Base-by-base conservation (phyloP, 345 rosid species). In the Pistacia vera region DNA sequence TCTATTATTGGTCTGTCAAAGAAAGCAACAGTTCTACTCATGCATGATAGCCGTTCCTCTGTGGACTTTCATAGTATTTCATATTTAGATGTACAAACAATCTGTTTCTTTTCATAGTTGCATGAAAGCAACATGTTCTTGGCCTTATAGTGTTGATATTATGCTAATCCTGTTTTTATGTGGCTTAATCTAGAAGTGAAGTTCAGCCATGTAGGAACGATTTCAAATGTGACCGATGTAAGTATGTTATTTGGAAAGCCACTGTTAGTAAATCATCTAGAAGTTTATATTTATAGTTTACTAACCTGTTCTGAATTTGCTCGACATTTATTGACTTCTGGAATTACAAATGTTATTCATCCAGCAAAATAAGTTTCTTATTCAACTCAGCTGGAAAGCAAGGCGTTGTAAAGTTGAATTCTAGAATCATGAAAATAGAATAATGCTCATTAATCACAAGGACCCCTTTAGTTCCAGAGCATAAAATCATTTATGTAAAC, bases 161-260 rank as follows among this genome's bases (percentile, higher is more conserved):
- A 2, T 48, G 25, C 64, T 66, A 44, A 75, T 41, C 22, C 11
- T 68, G 22, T 36, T 66, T 54, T 20, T 13, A 22, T 59, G 46
- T 41, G 22, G 9, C 38, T 44, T 59, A 44, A 25, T 44, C 75
- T 72, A 88, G 92, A 60, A 79, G 76, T 76, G 81, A 72, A 67
- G 75, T 76, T 85, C 83, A 86, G 78, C 87, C 93, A 10, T 91
- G 97, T 84, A 64, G 75, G 83, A 80, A 81, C 41, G 77, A 84
- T 80, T 83, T 87, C 72, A 81, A 70, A 58, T 91, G 97, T 75
- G 83, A 83, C 74, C 73, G 28, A 68, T 86, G 97, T 91, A 86
- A 86, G 89, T 82, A 71, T 73, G 63, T 71, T 63, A 44, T 73
- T 62, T 25, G 18, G 30, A 48, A 41, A 66, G 72, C 17, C 13